Evolutionary conservation across 768 basidiomycete species (phyloP), one percentile per base, ranked within the genome.

Genomic region (Leccinum olivaceopallidum): DNA sequence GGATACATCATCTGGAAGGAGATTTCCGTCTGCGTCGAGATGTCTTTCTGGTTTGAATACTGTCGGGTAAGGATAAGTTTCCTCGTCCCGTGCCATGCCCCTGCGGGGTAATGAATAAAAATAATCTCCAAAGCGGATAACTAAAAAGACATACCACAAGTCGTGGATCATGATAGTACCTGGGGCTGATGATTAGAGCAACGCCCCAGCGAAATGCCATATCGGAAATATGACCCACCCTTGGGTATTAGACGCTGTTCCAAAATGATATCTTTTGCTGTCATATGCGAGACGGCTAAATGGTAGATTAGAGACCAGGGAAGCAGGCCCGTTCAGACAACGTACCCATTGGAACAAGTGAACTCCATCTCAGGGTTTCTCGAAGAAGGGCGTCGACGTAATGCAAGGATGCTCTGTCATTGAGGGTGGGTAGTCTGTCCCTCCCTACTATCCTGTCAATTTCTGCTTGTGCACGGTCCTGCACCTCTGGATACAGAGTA

Each of bases 181-280:
- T 72, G 53, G 7, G n/a, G 22, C 30, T 5, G 10, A 20, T 9
- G 32, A 10, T 65, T 7, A 63, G 32, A 5, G 16, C 8, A 32
- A 24, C 24, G 24, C 24, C 24, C 24, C 24, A 24, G 24, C 24
- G 24, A 24, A 3, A 24, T 24, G 24, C 24, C 24, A 24, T 24
- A 24, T 24, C 24, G 24, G 24, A 24, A 24, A 24, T 24, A 24
- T 24, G 24, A 26, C 24, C 24, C 24, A 26, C 24, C 24, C 24
- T 26, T 26, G 24, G 24, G 24, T 26, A 26, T 87, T 3, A 80
- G 68, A 47, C 79, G 80, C 13, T 77, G 76, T 37, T 76, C 69
- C 56, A 80, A 81, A 16, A 74, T 53, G 44, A 81, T 79, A 56
- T 80, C 78, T 44, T 73, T 67, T 0, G 75, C 77, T 3, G 68